Base-by-base conservation (phyloP, 2,329 filamentous ascomycete genomes). In the Diaporthe sp. region DNA sequence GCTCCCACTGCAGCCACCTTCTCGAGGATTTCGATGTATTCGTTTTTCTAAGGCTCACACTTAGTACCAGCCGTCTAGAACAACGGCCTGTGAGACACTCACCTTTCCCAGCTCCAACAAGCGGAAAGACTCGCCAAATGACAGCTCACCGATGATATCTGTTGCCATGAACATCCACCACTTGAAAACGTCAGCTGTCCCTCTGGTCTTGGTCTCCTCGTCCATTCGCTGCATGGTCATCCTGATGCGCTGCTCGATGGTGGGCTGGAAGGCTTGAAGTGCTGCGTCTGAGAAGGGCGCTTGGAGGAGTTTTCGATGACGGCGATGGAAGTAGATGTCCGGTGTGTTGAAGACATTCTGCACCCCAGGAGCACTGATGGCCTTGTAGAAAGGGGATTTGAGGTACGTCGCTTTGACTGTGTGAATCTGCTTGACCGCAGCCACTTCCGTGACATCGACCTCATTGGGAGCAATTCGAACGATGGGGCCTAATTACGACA, bases 91-190 rank as follows among this genome's bases (percentile, higher is more conserved):
- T 73, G 46, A n/a, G 7, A 25, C 9, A 60, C 72, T 37, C 78
- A 89, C 88, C 81, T 87, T 80, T 22, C 88, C 88, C 5, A 80
- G 79, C 73, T 91, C 88, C 5, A 92, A 79, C 82, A 88, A 87
- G 0, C 82, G 80, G 75, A 91, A 91, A 0, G 88, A 88, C n/a
- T 90, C 85, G 0, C 90, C 89, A 79, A 92, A 91, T 1, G 83
- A 86, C 8, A 92, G 80, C 70, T 90, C 85, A 0, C 86, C 88
- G 68, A 91, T 88, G 0, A 90, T 81, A 78, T 92, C 90, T 0
- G 88, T 89, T 4, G 86, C 79, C 83, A 88, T 84, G 71, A 89
- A 90, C 8, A 86, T 79, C 82, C 84, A 88, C 89, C 89, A 91
- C 74, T 90, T 90, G 75, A 85, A 84, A 0, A 91, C 80, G 76